Base-by-base conservation (phyloP, 345 rosid species). In the Salix purpurea region DNA sequence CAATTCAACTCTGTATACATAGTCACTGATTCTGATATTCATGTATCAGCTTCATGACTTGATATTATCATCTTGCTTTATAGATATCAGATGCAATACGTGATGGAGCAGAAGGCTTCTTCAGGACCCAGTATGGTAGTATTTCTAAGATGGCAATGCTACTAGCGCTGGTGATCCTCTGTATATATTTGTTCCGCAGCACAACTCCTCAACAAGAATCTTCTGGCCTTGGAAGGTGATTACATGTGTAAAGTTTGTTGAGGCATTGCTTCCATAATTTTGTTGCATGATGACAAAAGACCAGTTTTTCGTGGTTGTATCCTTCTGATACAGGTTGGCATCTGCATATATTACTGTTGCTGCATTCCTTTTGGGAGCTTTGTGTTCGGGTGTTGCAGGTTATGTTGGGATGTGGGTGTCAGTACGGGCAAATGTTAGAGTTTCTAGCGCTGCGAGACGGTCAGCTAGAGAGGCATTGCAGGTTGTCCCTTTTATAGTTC, bases 341-440 rank as follows among this genome's bases (percentile, higher is more conserved):
- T 85, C 98, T 81, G 97, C 98, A 26, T 94, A 61, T 80, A 92
- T 94, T 79, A 96, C 97, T 78, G 99, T 96, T 79, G 94, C 91
- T 77, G 86, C 97, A 83, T 96, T 96, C 87, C 97, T 96, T 68
- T 76, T 93, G 84, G 99, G 99, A 32, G 98, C 99, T 36, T 66
- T 96, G 62, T 96, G 99, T 82, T 94, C 98, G 19, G 99, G 98
- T 85, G 60, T 90, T 73, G 97, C 98, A 1, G 99, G 99, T 74
- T 96, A 93, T 83, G 91, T 94, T 82, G 98, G 99, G 65, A 96
- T 96, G 99, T 96, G 98, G 99, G 99, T 96, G 67, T 96, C 99
- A 21, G 99, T 96, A 67, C 98, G 99, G 83, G 99, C 99, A 82
- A 96, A 96, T 84, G 99, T 96, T 76, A 90, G 99, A 78, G 98